Conservation (phyloP, 73 alveolate genomes). For the Stentor roeselii region DNA sequence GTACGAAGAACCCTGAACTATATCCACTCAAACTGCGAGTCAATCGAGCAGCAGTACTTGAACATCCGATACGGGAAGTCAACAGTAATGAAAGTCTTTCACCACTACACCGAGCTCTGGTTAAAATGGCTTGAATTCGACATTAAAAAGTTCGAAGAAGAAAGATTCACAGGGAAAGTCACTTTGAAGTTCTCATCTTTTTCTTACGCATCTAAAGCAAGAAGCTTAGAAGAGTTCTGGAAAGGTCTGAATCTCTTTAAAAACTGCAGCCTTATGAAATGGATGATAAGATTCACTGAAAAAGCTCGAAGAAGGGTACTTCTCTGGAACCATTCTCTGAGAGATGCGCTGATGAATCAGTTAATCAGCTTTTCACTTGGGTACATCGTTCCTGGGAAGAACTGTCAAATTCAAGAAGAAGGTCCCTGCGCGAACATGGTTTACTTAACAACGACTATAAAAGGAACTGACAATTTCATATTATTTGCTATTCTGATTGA, state of each 20-base stretch:
- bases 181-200: neutral
- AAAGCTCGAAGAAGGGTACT: neutral
- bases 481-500: neutral
- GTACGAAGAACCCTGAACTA: too few relatives aligned
- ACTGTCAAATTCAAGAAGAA: neutral
- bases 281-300: neutral
- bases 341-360: neutral
- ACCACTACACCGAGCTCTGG: neutral
- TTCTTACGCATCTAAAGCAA: neutral
- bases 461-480: neutral
- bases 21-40: too few relatives aligned
- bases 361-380: neutral
- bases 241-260: neutral
- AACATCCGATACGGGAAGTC: too few relatives aligned
- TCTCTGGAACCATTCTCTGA: neutral
- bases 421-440: slow-evolving; percentile 26
- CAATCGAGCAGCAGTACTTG: too few relatives aligned
- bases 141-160: slow-evolving; percentile 19
- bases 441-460: neutral
- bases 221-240: slow-evolving; percentile 11
- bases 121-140: slow-evolving; percentile 21
- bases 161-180: slow-evolving; percentile 3
- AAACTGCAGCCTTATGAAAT: neutral
- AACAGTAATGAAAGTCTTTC: neutral
- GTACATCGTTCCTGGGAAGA: slow-evolving; percentile 10